These are phyloP conservation scores for Suillus placidus DNA, from an alignment of 768 basidiomycete genomes.

Conservation along the genomic window DNA sequence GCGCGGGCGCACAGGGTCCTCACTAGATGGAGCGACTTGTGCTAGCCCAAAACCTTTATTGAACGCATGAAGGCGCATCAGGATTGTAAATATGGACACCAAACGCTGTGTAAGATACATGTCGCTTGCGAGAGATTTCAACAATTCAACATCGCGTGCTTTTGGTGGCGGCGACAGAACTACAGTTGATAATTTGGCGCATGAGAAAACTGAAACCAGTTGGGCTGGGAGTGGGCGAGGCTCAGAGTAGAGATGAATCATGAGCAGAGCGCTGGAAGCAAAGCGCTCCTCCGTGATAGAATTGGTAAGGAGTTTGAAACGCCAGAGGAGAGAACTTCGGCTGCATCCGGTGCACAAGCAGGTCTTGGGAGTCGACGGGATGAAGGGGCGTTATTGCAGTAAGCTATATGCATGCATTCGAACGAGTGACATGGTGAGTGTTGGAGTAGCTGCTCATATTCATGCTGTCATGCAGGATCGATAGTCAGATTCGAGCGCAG, in stretches of 20 bases:
- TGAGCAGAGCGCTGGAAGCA: neutral
- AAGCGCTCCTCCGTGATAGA: neutral
- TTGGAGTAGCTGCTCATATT: too few relatives aligned
- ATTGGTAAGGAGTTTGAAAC: neutral
- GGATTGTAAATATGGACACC: constrained; percentile 42
- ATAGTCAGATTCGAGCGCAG: too few relatives aligned
- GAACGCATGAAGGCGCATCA: constrained; percentile 31
- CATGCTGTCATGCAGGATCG: too few relatives aligned
- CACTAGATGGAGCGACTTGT: constrained; percentile 52
- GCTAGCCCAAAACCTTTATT: constrained; percentile 61
- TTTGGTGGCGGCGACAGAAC: too few relatives aligned
- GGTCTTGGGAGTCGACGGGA: too few relatives aligned
- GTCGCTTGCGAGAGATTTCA: constrained; percentile 45
- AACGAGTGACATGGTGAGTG: too few relatives aligned
- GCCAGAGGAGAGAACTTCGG: neutral
- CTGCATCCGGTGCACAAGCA: too few relatives aligned
- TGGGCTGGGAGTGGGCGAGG: neutral
- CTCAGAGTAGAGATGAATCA: neutral
- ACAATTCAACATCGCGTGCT: constrained; percentile 47
- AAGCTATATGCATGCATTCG: too few relatives aligned
- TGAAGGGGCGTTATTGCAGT: too few relatives aligned
- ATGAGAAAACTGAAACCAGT: neutral
- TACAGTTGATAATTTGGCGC: too few relatives aligned
- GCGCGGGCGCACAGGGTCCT: constrained; percentile 26
- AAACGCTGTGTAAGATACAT: constrained; percentile 60